These are phyloP conservation scores for Venturia oleaginea DNA, from an alignment of 2,329 filamentous ascomycete species.

Conservation along the genomic window DNA sequence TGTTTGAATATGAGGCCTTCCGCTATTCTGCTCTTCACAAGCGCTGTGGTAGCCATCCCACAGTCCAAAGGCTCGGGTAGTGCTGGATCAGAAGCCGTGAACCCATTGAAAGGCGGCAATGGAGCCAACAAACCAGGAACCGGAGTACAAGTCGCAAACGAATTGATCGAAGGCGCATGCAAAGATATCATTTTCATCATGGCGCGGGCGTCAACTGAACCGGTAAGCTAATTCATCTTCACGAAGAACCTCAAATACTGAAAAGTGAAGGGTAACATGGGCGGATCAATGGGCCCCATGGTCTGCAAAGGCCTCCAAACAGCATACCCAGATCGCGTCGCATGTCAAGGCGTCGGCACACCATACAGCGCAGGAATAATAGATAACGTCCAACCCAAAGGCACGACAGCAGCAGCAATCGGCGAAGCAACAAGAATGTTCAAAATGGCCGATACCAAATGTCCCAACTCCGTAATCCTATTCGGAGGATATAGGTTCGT, in stretches of 20 bases:
- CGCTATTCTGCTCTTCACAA: background rate
- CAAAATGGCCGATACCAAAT: conserved; percentile 33
- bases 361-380: conserved; percentile 32
- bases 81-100: background rate
- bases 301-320: conserved; percentile 9
- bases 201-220: conserved; percentile 32
- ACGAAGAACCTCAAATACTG: background rate
- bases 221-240: conserved; percentile 28
- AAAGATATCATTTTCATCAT: conserved; percentile 32
- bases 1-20: background rate
- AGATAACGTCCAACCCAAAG: conserved; percentile 31
- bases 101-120: background rate
- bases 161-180: conserved; percentile 29
- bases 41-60: background rate
- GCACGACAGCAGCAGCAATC: conserved; percentile 32
- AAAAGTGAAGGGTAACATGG: conserved; percentile 10
- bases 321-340: conserved; percentile 17
- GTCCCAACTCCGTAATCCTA: conserved; percentile 35
- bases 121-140: conserved; percentile 6
- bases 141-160: conserved; percentile 22
- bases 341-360: conserved; percentile 36
- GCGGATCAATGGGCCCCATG: conserved; percentile 15
- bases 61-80: background rate
- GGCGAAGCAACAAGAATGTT: conserved; percentile 34
- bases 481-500: conserved; percentile 35